A percentile compares a stretch with the other conserved stretches of the same genome.
These are phyloP conservation scores for Aspergillus funiculosus DNA, from an alignment of 495 filamentous ascomycete species.

Conservation along the genomic window DNA sequence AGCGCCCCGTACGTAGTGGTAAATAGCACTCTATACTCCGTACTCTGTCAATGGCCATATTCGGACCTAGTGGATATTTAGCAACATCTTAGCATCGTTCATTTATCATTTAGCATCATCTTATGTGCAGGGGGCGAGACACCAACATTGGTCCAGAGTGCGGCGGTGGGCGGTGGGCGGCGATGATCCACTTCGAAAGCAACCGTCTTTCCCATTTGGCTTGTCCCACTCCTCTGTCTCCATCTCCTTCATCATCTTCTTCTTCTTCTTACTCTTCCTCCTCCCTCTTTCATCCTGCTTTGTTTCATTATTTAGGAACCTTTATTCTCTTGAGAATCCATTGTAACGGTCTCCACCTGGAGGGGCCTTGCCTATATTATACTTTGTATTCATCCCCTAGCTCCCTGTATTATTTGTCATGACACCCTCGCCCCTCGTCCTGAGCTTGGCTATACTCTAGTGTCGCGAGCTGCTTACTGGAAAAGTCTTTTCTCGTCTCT, in stretches of 20 bases:
- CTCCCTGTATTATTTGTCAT: conserved; percentile 7
- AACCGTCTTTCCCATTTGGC: neutral
- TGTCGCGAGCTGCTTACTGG: conserved; percentile 3
- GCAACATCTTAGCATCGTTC: too few relatives aligned
- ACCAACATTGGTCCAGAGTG: neutral
- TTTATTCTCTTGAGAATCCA: conserved; percentile 1
- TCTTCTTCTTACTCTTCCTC: neutral
- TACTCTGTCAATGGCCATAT: too few relatives aligned
- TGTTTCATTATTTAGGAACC: conserved; percentile 4
- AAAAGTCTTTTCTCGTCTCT: conserved; percentile 10
- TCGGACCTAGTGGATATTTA: too few relatives aligned
- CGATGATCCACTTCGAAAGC: neutral
- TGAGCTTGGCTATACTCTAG: conserved; percentile 7
- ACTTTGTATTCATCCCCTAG: neutral
- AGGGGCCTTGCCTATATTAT: neutral
- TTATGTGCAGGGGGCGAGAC: too few relatives aligned
- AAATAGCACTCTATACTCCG: too few relatives aligned
- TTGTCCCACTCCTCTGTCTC: conserved; percentile 7
- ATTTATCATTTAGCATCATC: too few relatives aligned
- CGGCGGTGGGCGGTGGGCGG: neutral
- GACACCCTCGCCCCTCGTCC: neutral
- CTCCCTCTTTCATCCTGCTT: conserved; percentile 3
- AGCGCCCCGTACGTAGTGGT: too few relatives aligned
- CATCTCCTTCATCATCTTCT: conserved; percentile 2
- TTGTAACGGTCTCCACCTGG: neutral